phyloP scores from a whole-genome alignment of 345 rosid species.

The Nephelium lappaceum region DNA sequence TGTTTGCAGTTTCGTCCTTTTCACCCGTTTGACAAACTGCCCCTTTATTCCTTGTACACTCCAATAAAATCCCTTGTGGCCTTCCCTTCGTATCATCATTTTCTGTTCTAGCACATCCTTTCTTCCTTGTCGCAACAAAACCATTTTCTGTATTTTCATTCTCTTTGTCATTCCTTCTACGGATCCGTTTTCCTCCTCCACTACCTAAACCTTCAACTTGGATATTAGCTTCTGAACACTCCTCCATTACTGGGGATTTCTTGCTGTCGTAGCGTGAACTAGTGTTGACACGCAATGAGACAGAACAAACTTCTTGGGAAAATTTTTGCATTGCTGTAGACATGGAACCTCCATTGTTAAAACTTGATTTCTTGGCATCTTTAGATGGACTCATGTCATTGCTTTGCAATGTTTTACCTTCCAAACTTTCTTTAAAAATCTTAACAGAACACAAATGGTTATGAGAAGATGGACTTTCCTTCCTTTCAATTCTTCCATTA shows the following conservation, averaged over 20 bases:
- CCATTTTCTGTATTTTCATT: slow-evolving; percentile 38
- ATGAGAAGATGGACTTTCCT: not conserved
- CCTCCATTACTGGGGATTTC: slow-evolving; percentile 15
- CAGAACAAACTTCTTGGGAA: slow-evolving; percentile 19
- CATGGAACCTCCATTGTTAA: slow-evolving; percentile 22
- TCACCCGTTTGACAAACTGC: slow-evolving; percentile 9
- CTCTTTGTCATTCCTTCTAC: slow-evolving; percentile 36
- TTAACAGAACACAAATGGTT: slow-evolving; percentile 6
- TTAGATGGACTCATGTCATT: slow-evolving; percentile 6
- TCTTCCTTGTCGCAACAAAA: slow-evolving; percentile 56
- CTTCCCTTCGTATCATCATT: slow-evolving; percentile 25
- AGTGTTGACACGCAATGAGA: not conserved
- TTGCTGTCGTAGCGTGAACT: slow-evolving; percentile 8
- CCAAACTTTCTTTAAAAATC: slow-evolving; percentile 17
- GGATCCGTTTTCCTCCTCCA: slow-evolving; percentile 10
- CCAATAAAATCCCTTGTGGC: slow-evolving; percentile 25
- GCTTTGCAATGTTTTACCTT: slow-evolving; percentile 10
- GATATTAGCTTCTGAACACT: slow-evolving; percentile 15
- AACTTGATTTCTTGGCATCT: slow-evolving; percentile 15
- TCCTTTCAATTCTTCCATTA: not conserved
- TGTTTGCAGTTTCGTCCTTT: slow-evolving; percentile 22
- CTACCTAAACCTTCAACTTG: slow-evolving; percentile 15
- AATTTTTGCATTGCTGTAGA: slow-evolving; percentile 24
- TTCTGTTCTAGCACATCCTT: slow-evolving; percentile 25
- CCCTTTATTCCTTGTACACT: slow-evolving; percentile 34